Evolutionary conservation across 2,329 filamentous ascomycete genomes (phyloP), one percentile per base, ranked within the genome.

Genomic region (Penicillium decumbens): DNA sequence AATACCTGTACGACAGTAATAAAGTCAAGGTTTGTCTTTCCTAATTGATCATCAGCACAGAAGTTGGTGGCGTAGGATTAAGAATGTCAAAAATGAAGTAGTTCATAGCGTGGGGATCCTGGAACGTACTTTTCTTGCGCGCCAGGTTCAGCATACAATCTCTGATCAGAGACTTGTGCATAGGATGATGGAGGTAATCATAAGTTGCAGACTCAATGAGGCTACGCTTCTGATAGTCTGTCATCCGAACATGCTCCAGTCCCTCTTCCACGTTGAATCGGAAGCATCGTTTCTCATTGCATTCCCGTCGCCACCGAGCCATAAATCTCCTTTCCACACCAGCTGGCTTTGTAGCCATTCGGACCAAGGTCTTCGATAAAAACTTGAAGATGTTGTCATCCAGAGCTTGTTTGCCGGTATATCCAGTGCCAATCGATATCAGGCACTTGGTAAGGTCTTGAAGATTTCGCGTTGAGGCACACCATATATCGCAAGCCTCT

Each of bases 201-300:
- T 55, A 37, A 1, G 57, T 59, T 0, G 47, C 47, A 0, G 47
- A 35, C 6, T 59, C 49, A 25, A 59, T 58, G 0, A 57, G 27
- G 1, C 29, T 49, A 8, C 29, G 45, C 20, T 65, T 54, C 7
- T 60, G 43, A 29, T 51, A 67, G 18, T 72, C 66, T 6, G 66
- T 62, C 39, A 73, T 61, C 1, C 60, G 62, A 1, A 73, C 62
- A n/a, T 64, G 52, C 32, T 68, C 57, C 1, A 73, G 51, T 1
- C 70, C 70, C 3, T 64, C 62, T 6, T 66, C 55, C 5, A 74
- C 70, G 40, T 71, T 73, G 51, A 73, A 71, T 0, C 70, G 67
- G 46, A 66, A 71, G 37, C 65, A 69, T 0, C 54, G 43, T 6
- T 53, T 46, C 1, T 54, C 53, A 4, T 50, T 48, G 1, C 15